Conservation (phyloP, 768 basidiomycete genomes). For the Rhodotorula diobovata region DNA sequence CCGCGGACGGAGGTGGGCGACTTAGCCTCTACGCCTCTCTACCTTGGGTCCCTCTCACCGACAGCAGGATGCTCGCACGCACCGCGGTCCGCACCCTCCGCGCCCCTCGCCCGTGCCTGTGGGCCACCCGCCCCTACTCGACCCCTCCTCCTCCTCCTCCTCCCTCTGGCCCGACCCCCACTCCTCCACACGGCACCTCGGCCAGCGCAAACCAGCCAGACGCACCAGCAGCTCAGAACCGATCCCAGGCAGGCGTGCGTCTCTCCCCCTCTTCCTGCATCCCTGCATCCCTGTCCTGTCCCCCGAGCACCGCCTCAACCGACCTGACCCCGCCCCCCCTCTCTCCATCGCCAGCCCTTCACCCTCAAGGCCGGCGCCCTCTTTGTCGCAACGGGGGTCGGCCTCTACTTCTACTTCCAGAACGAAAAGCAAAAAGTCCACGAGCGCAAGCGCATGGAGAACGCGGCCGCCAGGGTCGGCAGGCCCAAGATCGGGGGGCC, state of each 20-base stretch:
- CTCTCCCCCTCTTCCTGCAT: background rate
- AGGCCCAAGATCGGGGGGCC: constrained; percentile 87
- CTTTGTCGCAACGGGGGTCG: constrained; percentile 76
- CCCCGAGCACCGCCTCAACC: background rate
- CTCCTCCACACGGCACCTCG: background rate
- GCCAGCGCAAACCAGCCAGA: constrained; percentile 17
- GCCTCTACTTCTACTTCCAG: constrained; percentile 80
- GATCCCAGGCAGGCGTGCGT: constrained; percentile 19
- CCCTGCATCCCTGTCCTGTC: background rate
- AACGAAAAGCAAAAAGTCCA: constrained; percentile 73
- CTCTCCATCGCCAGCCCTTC: constrained; percentile 63
- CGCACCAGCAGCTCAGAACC: constrained; percentile 2
- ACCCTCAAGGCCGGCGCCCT: constrained; percentile 76
- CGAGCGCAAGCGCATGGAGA: constrained; percentile 74
- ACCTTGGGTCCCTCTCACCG: too few species aligned
- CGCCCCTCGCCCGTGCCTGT: background rate
- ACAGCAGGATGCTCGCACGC: background rate
- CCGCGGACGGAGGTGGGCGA: too few species aligned
- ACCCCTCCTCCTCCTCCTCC: constrained; percentile 1
- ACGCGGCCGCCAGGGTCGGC: constrained; percentile 67
- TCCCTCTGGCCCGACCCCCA: background rate
- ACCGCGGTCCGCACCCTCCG: background rate
- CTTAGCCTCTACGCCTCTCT: too few species aligned
- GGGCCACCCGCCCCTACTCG: background rate
- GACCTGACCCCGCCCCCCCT: too few species aligned